Evolutionary conservation across 148 eudicot genomes (phyloP).

Genomic region (Suaeda aralocaspica): DNA sequence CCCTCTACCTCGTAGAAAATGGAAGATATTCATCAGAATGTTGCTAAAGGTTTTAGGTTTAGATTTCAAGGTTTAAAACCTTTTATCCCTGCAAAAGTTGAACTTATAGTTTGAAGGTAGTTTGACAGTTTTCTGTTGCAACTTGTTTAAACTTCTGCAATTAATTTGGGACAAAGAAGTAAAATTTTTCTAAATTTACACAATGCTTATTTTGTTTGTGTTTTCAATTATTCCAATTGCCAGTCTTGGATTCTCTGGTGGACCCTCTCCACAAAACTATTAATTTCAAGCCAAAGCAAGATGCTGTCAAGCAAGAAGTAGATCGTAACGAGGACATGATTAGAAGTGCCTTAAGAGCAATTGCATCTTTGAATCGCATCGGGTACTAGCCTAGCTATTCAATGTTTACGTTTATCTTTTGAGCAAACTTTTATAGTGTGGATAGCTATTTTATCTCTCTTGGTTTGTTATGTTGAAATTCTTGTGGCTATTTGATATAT

Average conservation of each 20-base stretch:
- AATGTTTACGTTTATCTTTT: background rate
- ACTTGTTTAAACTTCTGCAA: background rate
- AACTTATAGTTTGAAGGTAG: background rate
- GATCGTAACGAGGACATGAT: constrained; percentile 99
- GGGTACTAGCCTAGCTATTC: constrained; percentile 45
- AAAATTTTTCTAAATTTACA: background rate
- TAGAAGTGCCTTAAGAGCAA: constrained; percentile 86
- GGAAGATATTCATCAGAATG: background rate
- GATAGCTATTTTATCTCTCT: background rate
- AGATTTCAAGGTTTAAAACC: background rate
- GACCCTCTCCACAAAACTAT: constrained; percentile 93
- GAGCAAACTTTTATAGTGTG: background rate
- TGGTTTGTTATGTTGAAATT: background rate
- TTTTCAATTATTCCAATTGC: constrained; percentile 19
- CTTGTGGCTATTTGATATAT: background rate
- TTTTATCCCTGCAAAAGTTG: background rate
- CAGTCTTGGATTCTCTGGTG: constrained; percentile 96
- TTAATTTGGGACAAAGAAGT: background rate
- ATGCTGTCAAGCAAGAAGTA: constrained; percentile 99
- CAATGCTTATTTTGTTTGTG: background rate
- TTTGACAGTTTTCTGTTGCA: background rate
- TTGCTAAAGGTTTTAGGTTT: background rate
- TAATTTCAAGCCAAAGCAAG: constrained; percentile 84
- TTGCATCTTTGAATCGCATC: constrained; percentile 78
- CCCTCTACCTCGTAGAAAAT: background rate